Conservation (phyloP, 2,329 filamentous ascomycete genomes). For the Paraphaeosphaeria minitans region DNA sequence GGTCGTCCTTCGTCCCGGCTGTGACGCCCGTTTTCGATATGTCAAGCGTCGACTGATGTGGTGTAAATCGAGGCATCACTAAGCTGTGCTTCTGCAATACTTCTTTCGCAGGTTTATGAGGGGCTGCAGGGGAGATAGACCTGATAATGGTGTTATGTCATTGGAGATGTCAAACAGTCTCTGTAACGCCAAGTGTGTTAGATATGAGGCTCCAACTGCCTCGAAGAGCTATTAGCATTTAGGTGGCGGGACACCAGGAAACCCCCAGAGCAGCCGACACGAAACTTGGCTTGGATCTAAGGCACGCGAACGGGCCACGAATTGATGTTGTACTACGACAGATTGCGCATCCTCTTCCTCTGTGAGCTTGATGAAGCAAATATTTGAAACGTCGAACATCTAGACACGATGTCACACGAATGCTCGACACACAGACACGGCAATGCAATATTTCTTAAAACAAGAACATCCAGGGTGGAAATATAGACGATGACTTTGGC, state of each 20-base stretch:
- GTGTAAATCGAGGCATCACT: constrained; percentile 8
- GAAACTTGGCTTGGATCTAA: no score
- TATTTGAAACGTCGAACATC: no score
- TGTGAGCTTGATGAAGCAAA: no score
- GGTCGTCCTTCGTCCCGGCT: constrained; percentile 25
- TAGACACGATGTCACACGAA: no score
- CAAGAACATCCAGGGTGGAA: no score
- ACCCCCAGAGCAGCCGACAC: no score
- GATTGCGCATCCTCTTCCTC: no score
- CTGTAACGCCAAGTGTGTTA: constrained; percentile 37
- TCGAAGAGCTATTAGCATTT: background rate
- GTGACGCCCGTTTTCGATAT: constrained; percentile 17
- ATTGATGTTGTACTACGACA: no score
- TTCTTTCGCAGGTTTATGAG: background rate
- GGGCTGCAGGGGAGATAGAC: background rate
- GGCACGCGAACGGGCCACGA: no score
- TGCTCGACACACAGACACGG: no score
- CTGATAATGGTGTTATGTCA: constrained; percentile 11
- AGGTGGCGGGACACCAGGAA: background rate
- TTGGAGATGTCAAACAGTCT: constrained; percentile 21
- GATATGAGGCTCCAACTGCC: constrained; percentile 10
- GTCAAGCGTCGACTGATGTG: constrained; percentile 23
- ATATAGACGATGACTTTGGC: no score
- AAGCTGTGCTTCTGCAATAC: background rate
- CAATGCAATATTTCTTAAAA: no score